Percentiles rank a stretch among this genome's conserved stretches.
These are phyloP conservation scores for Adansonia grandidieri DNA, from an alignment of 441 rosid species.

Conservation along the genomic window DNA sequence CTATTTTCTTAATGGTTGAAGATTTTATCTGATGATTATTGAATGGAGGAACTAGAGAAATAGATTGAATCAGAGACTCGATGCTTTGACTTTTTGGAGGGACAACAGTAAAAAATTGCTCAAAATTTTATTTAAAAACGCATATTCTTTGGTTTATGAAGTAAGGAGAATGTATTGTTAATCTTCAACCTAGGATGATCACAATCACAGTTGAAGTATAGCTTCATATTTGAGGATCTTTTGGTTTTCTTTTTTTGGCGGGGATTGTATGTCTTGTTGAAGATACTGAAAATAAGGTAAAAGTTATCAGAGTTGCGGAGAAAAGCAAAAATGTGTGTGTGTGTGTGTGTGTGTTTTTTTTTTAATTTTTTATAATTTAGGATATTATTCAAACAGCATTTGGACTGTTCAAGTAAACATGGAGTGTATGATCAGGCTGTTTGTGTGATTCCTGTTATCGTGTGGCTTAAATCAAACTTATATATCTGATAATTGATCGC, in stretches of 20 bases:
- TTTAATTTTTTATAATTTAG: neutral
- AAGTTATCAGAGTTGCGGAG: neutral
- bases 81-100: neutral
- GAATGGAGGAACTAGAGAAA: neutral
- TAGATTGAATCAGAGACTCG: neutral
- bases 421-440: neutral
- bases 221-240: neutral
- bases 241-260: neutral
- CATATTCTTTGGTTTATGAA: neutral
- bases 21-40: neutral
- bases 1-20: neutral
- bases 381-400: neutral
- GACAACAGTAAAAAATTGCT: neutral
- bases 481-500: neutral
- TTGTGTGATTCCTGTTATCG: neutral
- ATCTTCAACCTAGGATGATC: neutral
- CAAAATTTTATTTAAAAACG: neutral
- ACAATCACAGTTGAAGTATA: neutral
- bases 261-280: neutral
- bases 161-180: neutral
- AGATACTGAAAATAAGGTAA: neutral
- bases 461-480: slow-evolving; percentile 4
- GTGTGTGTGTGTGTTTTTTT: too few relatives aligned
- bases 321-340: neutral
- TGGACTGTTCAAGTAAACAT: neutral